Evolutionary conservation across 2,329 filamentous ascomycete genomes (phyloP).

Genomic region (Chaetothyriales sp.): DNA sequence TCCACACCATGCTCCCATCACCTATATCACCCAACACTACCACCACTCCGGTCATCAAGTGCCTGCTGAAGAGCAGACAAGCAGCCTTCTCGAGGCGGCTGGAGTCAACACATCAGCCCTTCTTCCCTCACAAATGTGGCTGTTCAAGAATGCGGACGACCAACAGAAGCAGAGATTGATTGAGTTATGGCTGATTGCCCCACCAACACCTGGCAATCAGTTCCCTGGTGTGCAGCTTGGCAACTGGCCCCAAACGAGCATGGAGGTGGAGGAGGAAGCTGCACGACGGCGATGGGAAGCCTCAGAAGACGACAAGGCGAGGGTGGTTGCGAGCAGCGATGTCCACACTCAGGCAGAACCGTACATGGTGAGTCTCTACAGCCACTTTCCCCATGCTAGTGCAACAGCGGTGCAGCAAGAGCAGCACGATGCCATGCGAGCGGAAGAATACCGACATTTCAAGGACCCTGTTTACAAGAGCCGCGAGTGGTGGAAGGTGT

Average conservation of each 20-base stretch:
- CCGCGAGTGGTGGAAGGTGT: conserved; percentile 25
- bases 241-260: conserved; percentile 41
- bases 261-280: conserved; percentile 40
- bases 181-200: conserved; percentile 73
- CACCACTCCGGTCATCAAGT: conserved; percentile 59
- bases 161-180: conserved; percentile 60
- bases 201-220: conserved; percentile 46
- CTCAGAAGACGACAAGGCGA: conserved; percentile 26
- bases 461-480: conserved; percentile 29
- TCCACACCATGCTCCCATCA: conserved; percentile 34
- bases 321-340: conserved; percentile 26
- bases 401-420: conserved; percentile 43
- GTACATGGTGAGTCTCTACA: conserved; percentile 74
- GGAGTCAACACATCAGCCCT: conserved; percentile 56
- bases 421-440: conserved; percentile 8
- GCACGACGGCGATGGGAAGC: conserved; percentile 46
- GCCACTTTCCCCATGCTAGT: conserved; percentile 38
- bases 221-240: conserved; percentile 41
- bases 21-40: conserved; percentile 73
- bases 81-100: conserved; percentile 33
- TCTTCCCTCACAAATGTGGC: conserved; percentile 57
- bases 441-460: conserved; percentile 21
- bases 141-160: conserved; percentile 61
- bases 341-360: conserved; percentile 49
- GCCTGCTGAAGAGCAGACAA: conserved; percentile 34